A percentile compares a stretch with the other conserved stretches of the same genome.
These are phyloP conservation scores for Flagelloscypha sp. DNA, from an alignment of 768 basidiomycete species.

Conservation along the genomic window DNA sequence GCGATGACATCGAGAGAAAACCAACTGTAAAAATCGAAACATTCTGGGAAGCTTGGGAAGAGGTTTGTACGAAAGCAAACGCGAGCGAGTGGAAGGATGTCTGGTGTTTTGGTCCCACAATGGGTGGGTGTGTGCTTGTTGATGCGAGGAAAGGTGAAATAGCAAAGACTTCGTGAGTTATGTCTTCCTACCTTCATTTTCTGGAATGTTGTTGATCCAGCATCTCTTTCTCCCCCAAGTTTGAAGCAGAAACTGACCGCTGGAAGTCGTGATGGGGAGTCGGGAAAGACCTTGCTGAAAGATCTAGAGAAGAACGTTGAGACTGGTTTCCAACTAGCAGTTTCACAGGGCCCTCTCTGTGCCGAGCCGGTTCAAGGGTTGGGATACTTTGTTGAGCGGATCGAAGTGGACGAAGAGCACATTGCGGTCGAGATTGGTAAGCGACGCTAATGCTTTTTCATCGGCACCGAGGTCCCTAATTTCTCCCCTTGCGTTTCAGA, in stretches of 20 bases:
- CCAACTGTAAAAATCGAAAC: slow-evolving; percentile 63
- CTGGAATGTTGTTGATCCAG: neutral
- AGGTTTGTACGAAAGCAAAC: slow-evolving; percentile 59
- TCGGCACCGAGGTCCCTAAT: slow-evolving; percentile 3
- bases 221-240: slow-evolving; percentile 24
- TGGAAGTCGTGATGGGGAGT: slow-evolving; percentile 21
- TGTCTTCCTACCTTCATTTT: slow-evolving; percentile 6
- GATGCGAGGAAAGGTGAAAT: slow-evolving; percentile 49
- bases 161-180: slow-evolving; percentile 57
- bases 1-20: slow-evolving; percentile 52
- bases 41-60: slow-evolving; percentile 70
- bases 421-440: slow-evolving; percentile 61
- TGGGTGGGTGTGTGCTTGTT: slow-evolving; percentile 81
- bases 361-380: slow-evolving; percentile 92
- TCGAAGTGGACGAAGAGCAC: slow-evolving; percentile 52
- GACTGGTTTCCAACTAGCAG: slow-evolving; percentile 91
- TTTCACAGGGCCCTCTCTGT: slow-evolving; percentile 90
- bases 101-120: slow-evolving; percentile 88
- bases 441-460: slow-evolving; percentile 21
- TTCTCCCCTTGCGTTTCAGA: slow-evolving; percentile 32
- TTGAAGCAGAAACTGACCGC: slow-evolving; percentile 36
- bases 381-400: slow-evolving; percentile 79
- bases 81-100: slow-evolving; percentile 76
- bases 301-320: slow-evolving; percentile 82
- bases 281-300: slow-evolving; percentile 27